Evolutionary conservation across 768 basidiomycete species (phyloP).

Genomic region (Pleurotus tuber-regium): DNA sequence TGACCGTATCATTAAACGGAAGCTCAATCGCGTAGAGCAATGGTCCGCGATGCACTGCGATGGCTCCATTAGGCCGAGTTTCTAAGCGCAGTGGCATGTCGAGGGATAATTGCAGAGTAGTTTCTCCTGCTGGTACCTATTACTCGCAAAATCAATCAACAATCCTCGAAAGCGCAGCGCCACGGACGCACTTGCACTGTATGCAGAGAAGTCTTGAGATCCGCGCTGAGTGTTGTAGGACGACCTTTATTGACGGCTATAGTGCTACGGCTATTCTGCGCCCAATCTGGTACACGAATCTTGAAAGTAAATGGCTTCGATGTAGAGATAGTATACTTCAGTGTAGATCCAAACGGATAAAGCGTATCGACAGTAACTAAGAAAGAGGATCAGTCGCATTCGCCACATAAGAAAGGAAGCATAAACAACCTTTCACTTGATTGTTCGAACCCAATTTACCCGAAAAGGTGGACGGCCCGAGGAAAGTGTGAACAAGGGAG

Average conservation of each 20-base stretch:
- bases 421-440: conserved; percentile 33
- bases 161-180: too few relatives aligned
- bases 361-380: conserved; percentile 35
- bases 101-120: conserved; percentile 28
- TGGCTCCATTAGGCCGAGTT: conserved; percentile 31
- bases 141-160: too few relatives aligned
- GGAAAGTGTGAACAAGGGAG: conserved; percentile 33
- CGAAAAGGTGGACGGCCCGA: conserved; percentile 36
- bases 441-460: conserved; percentile 30
- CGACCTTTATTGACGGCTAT: conserved; percentile 28
- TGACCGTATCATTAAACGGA: conserved; percentile 29
- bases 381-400: too few relatives aligned
- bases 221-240: conserved; percentile 19
- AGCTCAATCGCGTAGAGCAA: conserved; percentile 38
- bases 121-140: conserved; percentile 25
- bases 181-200: conserved; percentile 25
- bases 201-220: conserved; percentile 31
- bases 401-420: too few relatives aligned
- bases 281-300: conserved; percentile 37
- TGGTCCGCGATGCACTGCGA: conserved; percentile 34
- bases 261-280: conserved; percentile 31
- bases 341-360: conserved; percentile 37
- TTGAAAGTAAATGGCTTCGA: conserved; percentile 31
- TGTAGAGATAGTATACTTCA: conserved; percentile 34
- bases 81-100: conserved; percentile 33